Conservation (phyloP, 2,329 filamentous ascomycete genomes). For the Talaromyces sp. region DNA sequence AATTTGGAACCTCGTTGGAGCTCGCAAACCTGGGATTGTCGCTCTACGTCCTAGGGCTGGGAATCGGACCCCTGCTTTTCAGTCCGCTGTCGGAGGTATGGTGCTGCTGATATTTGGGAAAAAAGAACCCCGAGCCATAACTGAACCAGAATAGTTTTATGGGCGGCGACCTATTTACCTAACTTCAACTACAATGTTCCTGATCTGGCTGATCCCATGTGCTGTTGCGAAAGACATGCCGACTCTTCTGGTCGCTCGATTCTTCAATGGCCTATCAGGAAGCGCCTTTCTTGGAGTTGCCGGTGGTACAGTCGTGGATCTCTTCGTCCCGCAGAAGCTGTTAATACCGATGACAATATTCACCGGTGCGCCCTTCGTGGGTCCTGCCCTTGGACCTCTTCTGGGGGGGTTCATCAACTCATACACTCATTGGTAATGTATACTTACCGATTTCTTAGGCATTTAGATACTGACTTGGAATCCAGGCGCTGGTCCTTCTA, state of each 20-base stretch:
- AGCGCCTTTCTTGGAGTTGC: slow-evolving; percentile 42
- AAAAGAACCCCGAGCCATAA: no score
- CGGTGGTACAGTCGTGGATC: slow-evolving; percentile 53
- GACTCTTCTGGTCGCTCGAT: slow-evolving; percentile 71
- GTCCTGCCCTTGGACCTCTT: slow-evolving; percentile 54
- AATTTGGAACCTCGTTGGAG: neutral
- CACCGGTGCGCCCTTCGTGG: slow-evolving; percentile 53
- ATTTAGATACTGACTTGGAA: no score
- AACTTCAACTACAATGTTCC: slow-evolving; percentile 63
- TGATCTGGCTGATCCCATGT: slow-evolving; percentile 59
- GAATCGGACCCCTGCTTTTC: slow-evolving; percentile 57
- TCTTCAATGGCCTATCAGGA: slow-evolving; percentile 53
- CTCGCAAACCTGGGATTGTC: slow-evolving; percentile 77
- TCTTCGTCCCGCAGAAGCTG: slow-evolving; percentile 65
- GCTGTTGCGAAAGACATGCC: slow-evolving; percentile 73
- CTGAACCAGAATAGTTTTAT: no score
- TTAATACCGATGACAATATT: slow-evolving; percentile 80
- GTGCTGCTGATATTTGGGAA: no score
- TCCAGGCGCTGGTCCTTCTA: slow-evolving; percentile 86
- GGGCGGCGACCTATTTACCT: slow-evolving; percentile 80
- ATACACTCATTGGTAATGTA: slow-evolving; percentile 55
- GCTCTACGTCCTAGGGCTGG: slow-evolving; percentile 73
- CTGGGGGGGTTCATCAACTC: slow-evolving; percentile 76
- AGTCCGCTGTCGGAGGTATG: slow-evolving; percentile 49
- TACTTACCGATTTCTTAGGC: no score